Evolutionary conservation across 1,139 yeast species (phyloP).

Genomic region (Petasospora fabianii): DNA sequence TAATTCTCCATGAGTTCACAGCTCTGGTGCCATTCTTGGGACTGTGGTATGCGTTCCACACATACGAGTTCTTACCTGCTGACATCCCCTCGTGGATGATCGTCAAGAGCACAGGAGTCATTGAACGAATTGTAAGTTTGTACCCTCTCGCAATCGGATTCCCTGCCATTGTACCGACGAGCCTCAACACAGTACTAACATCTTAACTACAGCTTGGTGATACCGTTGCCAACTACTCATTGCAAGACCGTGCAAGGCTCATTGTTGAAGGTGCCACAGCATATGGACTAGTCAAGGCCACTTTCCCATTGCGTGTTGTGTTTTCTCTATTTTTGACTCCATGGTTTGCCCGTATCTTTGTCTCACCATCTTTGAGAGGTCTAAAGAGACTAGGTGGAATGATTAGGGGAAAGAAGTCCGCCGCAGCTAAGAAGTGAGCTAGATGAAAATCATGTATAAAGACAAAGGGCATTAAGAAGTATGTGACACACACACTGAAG

Average conservation of each 20-base stretch:
- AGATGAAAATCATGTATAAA: too few relatives aligned
- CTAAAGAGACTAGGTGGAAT: constrained; percentile 6
- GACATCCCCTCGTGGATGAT: constrained; percentile 68
- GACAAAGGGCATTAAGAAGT: too few relatives aligned
- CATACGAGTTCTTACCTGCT: constrained; percentile 45
- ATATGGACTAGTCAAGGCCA: constrained; percentile 68
- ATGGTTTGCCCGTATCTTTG: constrained; percentile 56
- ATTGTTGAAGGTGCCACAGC: constrained; percentile 87
- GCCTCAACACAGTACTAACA: too few relatives aligned
- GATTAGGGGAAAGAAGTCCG: constrained; percentile 1
- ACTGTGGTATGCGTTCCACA: constrained; percentile 71
- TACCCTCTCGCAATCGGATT: background rate
- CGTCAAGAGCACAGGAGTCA: constrained; percentile 55
- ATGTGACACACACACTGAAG: too few relatives aligned
- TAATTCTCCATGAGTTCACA: constrained; percentile 79
- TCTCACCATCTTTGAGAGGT: constrained; percentile 41
- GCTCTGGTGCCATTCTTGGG: constrained; percentile 78
- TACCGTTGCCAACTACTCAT: constrained; percentile 33
- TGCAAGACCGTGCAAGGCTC: constrained; percentile 53
- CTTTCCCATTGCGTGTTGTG: constrained; percentile 57
- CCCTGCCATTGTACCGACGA: background rate
- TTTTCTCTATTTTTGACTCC: constrained; percentile 63
- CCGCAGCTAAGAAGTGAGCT: too few relatives aligned
- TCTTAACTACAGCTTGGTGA: constrained; percentile 24
- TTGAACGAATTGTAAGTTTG: constrained; percentile 42